A percentile compares a stretch with the other conserved stretches of the same genome.
Conservation (phyloP, 2,329 filamentous ascomycete species). For the Incumbomyces lentus region DNA sequence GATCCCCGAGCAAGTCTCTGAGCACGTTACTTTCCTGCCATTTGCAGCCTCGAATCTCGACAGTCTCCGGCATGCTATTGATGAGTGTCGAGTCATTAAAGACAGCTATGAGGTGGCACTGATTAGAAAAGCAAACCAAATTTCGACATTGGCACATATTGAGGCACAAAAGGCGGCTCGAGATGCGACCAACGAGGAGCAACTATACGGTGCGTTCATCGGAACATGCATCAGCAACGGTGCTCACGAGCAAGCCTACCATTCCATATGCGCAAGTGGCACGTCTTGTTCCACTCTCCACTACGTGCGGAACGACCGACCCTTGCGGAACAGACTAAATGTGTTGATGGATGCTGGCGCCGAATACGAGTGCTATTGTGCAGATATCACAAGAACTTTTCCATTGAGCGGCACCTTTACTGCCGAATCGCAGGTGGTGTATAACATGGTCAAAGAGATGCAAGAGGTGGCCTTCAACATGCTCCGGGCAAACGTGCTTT, state of each 20-base stretch:
- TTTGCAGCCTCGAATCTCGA: slow-evolving; percentile 55
- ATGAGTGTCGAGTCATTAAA: slow-evolving; percentile 72
- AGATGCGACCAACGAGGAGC: slow-evolving; percentile 61
- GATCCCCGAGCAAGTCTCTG: slow-evolving; percentile 67
- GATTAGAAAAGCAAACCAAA: slow-evolving; percentile 68
- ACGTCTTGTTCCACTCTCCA: slow-evolving; percentile 77
- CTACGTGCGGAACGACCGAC: slow-evolving; percentile 69
- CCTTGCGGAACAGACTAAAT: slow-evolving; percentile 58
- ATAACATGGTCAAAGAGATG: slow-evolving; percentile 71
- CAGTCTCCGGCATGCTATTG: slow-evolving; percentile 60
- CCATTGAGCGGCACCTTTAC: slow-evolving; percentile 64
- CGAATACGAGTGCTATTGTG: slow-evolving; percentile 77
- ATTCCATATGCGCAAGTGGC: slow-evolving; percentile 77
- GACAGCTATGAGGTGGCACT: slow-evolving; percentile 74
- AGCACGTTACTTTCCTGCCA: slow-evolving; percentile 58
- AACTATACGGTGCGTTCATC: slow-evolving; percentile 71
- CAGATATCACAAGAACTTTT: slow-evolving; percentile 81
- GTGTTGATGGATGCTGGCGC: slow-evolving; percentile 80
- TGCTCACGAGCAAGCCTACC: slow-evolving; percentile 71
- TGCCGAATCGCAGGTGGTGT: slow-evolving; percentile 59
- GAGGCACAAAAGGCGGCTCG: slow-evolving; percentile 57
- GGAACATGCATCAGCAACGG: slow-evolving; percentile 61
- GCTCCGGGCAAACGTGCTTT: slow-evolving; percentile 59
- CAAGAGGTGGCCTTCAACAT: slow-evolving; percentile 62
- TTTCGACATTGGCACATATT: slow-evolving; percentile 68